phyloP scores from a whole-genome alignment of 2,329 filamentous ascomycete genomes.

The Claviceps cyperi region DNA sequence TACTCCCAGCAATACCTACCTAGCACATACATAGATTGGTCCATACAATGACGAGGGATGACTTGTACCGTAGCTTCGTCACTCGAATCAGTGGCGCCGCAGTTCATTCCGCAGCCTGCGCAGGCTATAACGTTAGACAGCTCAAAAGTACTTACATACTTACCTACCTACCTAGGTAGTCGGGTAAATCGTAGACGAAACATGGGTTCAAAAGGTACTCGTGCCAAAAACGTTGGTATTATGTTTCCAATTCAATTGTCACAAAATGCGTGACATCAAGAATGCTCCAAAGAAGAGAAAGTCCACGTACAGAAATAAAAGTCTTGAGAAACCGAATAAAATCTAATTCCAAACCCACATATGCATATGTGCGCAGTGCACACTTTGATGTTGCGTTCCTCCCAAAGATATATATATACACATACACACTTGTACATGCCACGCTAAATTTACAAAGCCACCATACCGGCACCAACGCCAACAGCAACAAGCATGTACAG shows the following conservation, averaged over 20 bases:
- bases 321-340: neutral
- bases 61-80: too few relatives aligned
- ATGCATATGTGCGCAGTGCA: constrained; percentile 3
- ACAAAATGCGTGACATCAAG: constrained; percentile 13
- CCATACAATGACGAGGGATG: constrained; percentile 5
- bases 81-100: too few relatives aligned
- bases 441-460: constrained; percentile 31
- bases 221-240: too few relatives aligned
- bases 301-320: neutral
- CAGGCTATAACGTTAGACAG: too few relatives aligned
- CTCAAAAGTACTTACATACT: too few relatives aligned
- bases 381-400: constrained; percentile 6
- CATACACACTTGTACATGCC: neutral
- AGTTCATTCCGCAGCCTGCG: too few relatives aligned
- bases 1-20: too few relatives aligned
- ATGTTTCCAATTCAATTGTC: constrained; percentile 3
- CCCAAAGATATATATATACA: neutral
- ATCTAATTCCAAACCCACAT: constrained; percentile 1
- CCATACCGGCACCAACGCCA: constrained; percentile 37
- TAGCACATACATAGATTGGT: neutral
- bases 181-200: too few relatives aligned
- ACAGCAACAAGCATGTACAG: constrained; percentile 38
- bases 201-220: too few relatives aligned
- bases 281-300: constrained; percentile 13
- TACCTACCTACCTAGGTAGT: too few relatives aligned